A percentile compares a stretch with the other conserved stretches of the same genome.
These are phyloP conservation scores for Globisporangium nagaii DNA, from an alignment of 352 stramenopile species.

Conservation along the genomic window DNA sequence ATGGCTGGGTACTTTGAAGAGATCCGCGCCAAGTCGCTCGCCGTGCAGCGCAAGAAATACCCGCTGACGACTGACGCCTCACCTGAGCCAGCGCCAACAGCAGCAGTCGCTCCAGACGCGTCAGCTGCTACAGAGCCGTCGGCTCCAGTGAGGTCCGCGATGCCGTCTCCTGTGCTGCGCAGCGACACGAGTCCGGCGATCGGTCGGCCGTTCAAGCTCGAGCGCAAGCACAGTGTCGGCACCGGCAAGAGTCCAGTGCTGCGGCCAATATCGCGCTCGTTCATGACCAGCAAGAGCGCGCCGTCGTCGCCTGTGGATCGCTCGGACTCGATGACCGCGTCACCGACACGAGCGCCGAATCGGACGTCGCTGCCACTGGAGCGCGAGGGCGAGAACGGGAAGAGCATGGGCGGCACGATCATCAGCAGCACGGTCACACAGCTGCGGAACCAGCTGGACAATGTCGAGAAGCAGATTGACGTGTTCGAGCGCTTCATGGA, in stretches of 20 bases:
- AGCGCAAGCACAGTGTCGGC: conserved; percentile 5
- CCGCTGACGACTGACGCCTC: conserved; percentile 33
- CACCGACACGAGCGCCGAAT: conserved; percentile 5
- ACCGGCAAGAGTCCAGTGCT: conserved; percentile 8
- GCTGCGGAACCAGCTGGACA: conserved; percentile 77
- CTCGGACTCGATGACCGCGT: conserved; percentile 12
- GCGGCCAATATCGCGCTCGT: conserved; percentile 2
- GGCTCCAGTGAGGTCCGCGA: background rate
- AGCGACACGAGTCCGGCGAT: conserved; percentile 1
- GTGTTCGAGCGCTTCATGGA: conserved; percentile 87
- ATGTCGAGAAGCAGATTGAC: conserved; percentile 87
- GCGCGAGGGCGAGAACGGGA: conserved; percentile 1
- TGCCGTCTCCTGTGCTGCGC: conserved; percentile 7
- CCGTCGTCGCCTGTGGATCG: conserved; percentile 46
- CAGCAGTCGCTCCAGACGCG: too few species aligned
- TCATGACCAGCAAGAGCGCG: conserved; percentile 39
- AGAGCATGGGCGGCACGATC: conserved; percentile 32
- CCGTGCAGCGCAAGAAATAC: conserved; percentile 69
- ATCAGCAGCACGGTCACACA: conserved; percentile 72
- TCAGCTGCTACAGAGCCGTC: background rate
- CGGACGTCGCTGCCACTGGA: conserved; percentile 15
- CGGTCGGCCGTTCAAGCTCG: background rate
- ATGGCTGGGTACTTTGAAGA: conserved; percentile 87
- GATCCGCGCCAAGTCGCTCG: conserved; percentile 75
- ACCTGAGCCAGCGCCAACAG: background rate